A percentile compares a stretch with the other conserved stretches of the same genome.
phyloP scores from a whole-genome alignment of 2,329 filamentous ascomycete species.

The Penicillium sp. region DNA sequence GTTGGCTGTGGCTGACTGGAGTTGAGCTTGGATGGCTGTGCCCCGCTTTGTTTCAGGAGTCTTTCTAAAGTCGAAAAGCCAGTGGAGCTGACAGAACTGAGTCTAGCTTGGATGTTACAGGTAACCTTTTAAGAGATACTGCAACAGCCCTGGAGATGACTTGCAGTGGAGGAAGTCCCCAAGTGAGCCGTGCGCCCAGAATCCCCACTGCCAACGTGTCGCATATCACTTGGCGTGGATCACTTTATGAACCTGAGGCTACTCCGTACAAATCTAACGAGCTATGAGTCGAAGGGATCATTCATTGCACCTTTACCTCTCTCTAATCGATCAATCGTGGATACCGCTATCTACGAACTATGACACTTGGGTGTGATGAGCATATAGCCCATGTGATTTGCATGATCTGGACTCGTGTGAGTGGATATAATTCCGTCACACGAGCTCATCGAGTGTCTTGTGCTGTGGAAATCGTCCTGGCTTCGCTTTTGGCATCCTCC shows the following conservation, averaged over 20 bases:
- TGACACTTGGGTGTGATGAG: too few species aligned
- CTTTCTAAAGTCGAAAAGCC: neutral
- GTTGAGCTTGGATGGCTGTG: neutral
- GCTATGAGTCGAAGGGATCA: neutral
- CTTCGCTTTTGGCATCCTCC: too few species aligned
- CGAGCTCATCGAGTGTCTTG: too few species aligned
- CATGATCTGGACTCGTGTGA: too few species aligned
- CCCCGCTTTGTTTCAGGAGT: conserved; percentile 1
- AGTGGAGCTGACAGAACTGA: too few species aligned
- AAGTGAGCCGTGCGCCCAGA: conserved; percentile 6
- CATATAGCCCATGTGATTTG: too few species aligned
- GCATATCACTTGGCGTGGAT: neutral
- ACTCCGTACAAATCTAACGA: too few species aligned
- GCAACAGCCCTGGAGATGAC: neutral
- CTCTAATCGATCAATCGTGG: too few species aligned
- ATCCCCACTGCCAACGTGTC: conserved; percentile 9
- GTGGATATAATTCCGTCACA: too few species aligned
- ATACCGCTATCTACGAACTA: too few species aligned
- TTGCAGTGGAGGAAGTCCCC: conserved; percentile 1
- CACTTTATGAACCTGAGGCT: neutral
- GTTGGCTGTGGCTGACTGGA: neutral
- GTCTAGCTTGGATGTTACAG: neutral
- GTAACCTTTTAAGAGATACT: neutral
- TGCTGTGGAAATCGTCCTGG: too few species aligned
- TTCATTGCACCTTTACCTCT: neutral